These are phyloP conservation scores for Penicillium waksmanii DNA, from an alignment of 495 filamentous ascomycete genomes.

Conservation along the genomic window DNA sequence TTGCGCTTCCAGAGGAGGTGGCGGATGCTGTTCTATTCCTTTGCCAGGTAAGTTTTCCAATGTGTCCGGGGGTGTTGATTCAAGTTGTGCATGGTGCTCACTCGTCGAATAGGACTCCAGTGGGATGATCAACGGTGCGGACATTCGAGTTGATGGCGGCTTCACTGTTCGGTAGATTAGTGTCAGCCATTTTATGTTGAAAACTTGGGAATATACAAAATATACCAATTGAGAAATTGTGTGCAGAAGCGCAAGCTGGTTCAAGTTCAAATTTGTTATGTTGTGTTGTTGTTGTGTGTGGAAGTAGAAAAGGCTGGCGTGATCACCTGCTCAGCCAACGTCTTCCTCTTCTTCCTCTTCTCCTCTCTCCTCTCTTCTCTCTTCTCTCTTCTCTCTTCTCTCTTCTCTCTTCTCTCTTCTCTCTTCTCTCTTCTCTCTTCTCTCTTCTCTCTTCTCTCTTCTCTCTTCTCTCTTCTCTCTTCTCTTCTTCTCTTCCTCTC, in stretches of 20 bases:
- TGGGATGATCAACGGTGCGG: conserved; percentile 49
- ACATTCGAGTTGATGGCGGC: conserved; percentile 47
- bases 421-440: no score
- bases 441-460: no score
- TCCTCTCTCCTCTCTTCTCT: no score
- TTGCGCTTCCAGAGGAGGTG: conserved; percentile 48
- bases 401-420: no score
- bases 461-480: no score
- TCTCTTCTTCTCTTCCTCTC: neutral
- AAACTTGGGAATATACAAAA: no score
- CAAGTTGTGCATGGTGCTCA: conserved; percentile 16
- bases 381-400: no score
- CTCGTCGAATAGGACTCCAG: conserved; percentile 40
- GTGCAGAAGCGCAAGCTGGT: no score
- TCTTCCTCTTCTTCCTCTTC: neutral
- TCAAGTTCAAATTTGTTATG: neutral
- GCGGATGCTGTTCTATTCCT: conserved; percentile 44
- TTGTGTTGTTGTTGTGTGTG: neutral
- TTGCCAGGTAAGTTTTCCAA: conserved; percentile 35
- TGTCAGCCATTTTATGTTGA: neutral
- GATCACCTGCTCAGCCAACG: neutral
- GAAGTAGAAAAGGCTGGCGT: neutral
- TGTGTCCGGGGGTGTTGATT: neutral
- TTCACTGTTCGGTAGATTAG: conserved; percentile 38
- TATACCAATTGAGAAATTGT: no score